Conservation (phyloP, 805 yeast genomes). For the Hanseniaspora nectarophila region DNA sequence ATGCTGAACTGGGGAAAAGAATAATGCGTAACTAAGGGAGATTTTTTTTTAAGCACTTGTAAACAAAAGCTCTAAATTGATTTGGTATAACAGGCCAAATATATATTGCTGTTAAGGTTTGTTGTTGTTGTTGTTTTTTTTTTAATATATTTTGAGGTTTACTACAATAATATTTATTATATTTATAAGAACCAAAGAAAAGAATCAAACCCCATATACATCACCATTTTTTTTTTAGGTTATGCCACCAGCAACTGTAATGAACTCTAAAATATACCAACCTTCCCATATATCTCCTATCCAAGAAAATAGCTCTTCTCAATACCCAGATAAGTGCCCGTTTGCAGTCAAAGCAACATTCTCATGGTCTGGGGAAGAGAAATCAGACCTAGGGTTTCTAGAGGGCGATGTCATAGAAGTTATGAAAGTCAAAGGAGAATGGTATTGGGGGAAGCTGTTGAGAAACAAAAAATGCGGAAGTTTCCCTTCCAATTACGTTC, state of each 20-base stretch:
- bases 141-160: too few species aligned
- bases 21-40: too few species aligned
- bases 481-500: conserved; percentile 81
- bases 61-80: too few species aligned
- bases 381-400: conserved; percentile 79
- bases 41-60: too few species aligned
- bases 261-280: neutral
- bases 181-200: too few species aligned
- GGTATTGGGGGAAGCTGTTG: conserved; percentile 78
- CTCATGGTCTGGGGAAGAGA: conserved; percentile 90
- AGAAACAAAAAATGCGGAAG: conserved; percentile 74
- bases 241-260: neutral
- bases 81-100: too few species aligned
- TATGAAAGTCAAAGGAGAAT: conserved; percentile 70
- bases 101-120: too few species aligned
- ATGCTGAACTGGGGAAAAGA: neutral
- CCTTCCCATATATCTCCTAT: neutral
- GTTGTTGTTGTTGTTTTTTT: too few species aligned
- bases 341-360: conserved; percentile 70
- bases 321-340: conserved; percentile 38
- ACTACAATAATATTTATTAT: too few species aligned
- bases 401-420: conserved; percentile 91
- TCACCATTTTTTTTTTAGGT: too few species aligned
- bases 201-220: too few species aligned
- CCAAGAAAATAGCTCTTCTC: neutral